These are phyloP conservation scores for Collybia sordida DNA, from an alignment of 768 basidiomycete genomes.

Conservation along the genomic window DNA sequence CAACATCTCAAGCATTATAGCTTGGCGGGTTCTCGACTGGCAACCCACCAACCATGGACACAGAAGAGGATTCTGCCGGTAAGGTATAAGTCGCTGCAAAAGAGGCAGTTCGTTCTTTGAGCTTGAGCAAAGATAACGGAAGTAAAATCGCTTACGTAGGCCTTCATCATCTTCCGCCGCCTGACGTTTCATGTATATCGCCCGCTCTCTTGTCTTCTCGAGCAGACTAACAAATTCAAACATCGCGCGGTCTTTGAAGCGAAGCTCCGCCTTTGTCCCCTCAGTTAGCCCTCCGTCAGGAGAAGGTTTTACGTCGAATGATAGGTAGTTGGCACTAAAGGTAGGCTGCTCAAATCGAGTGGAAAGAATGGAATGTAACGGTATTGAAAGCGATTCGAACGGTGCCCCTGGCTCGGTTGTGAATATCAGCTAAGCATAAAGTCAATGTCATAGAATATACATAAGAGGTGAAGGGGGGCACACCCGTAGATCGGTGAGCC, in stretches of 20 bases:
- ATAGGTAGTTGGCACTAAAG: conserved; percentile 67
- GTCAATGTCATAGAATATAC: conserved; percentile 3
- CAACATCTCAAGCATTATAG: no score
- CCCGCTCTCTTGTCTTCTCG: conserved; percentile 76
- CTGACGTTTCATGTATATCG: conserved; percentile 73
- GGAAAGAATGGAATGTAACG: conserved; percentile 61
- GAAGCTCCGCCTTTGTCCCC: conserved; percentile 65
- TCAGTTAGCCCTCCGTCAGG: conserved; percentile 63
- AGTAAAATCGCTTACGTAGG: conserved; percentile 47
- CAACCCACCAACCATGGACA: conserved; percentile 36
- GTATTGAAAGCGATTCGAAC: conserved; percentile 55
- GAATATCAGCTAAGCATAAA: conserved; percentile 58
- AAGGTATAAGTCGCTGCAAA: conserved; percentile 43
- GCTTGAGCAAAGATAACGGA: background rate
- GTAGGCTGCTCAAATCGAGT: conserved; percentile 78
- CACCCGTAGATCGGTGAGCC: conserved; percentile 76
- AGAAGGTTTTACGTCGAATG: conserved; percentile 66
- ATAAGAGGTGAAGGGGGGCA: conserved; percentile 18
- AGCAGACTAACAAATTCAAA: conserved; percentile 72
- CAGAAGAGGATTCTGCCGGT: conserved; percentile 43
- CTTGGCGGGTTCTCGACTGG: conserved; percentile 54
- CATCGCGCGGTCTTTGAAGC: conserved; percentile 66
- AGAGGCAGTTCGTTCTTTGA: background rate
- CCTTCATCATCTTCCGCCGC: conserved; percentile 56
- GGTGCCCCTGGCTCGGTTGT: conserved; percentile 33